Evolutionary conservation across 2,329 filamentous ascomycete species (phyloP).

Genomic region (Phialocephala subalpina): DNA sequence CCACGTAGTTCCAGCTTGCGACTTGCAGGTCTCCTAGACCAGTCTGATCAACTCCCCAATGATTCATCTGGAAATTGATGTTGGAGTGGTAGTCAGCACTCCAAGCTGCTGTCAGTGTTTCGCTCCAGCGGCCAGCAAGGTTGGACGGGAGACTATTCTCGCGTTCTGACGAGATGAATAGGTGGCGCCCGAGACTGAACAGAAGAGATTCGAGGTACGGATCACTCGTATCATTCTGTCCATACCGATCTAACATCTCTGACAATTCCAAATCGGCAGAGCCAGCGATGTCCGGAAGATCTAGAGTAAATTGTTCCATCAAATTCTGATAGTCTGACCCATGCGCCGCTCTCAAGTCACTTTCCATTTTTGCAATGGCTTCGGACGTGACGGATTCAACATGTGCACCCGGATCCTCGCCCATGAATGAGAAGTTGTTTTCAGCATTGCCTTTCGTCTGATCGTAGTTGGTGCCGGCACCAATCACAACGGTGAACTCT

Average conservation of each 20-base stretch:
- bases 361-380: constrained; percentile 46
- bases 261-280: constrained; percentile 52
- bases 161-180: constrained; percentile 63
- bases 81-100: constrained; percentile 64
- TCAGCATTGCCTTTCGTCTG: constrained; percentile 54
- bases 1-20: constrained; percentile 61
- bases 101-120: constrained; percentile 55
- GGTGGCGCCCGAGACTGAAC: constrained; percentile 61
- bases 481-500: constrained; percentile 51
- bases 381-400: constrained; percentile 47
- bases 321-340: constrained; percentile 52
- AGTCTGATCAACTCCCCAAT: constrained; percentile 63
- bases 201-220: constrained; percentile 61
- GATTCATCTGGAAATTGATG: constrained; percentile 69
- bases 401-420: constrained; percentile 51
- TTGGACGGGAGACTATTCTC: constrained; percentile 61
- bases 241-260: constrained; percentile 45
- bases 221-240: constrained; percentile 48
- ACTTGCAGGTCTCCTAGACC: constrained; percentile 55
- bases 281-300: constrained; percentile 52
- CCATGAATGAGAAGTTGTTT: constrained; percentile 55
- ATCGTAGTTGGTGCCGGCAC: constrained; percentile 58
- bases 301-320: constrained; percentile 50
- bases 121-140: constrained; percentile 63
- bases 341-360: constrained; percentile 47